Conservation (phyloP, 495 filamentous ascomycete species). For the Monascus purpureus region DNA sequence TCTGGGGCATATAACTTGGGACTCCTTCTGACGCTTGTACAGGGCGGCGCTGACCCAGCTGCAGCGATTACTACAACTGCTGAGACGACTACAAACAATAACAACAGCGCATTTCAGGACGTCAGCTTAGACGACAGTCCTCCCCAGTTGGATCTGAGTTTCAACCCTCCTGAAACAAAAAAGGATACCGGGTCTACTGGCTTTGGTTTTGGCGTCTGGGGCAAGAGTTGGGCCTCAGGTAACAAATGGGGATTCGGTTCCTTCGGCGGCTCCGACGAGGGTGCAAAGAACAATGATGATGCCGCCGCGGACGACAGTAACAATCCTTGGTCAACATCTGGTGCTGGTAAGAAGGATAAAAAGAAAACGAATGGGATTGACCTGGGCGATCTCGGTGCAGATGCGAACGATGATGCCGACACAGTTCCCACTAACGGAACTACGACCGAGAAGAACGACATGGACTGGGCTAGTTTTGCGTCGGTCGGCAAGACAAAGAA, state of each 20-base stretch:
- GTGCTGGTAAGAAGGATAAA: slow-evolving; percentile 23
- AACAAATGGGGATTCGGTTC: slow-evolving; percentile 21
- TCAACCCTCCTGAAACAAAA: slow-evolving; percentile 20
- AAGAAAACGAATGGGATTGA: slow-evolving; percentile 27
- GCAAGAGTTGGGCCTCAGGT: slow-evolving; percentile 25
- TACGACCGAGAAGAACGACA: slow-evolving; percentile 10
- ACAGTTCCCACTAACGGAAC: slow-evolving; percentile 2
- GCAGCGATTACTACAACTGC: slow-evolving; percentile 1
- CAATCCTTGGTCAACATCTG: slow-evolving; percentile 26
- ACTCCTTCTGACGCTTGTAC: neutral
- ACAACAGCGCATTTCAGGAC: slow-evolving; percentile 23
- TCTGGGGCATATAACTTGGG: too few relatives aligned
- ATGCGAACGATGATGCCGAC: neutral
- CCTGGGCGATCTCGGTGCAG: slow-evolving; percentile 28
- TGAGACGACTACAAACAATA: slow-evolving; percentile 13
- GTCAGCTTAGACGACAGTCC: slow-evolving; percentile 26
- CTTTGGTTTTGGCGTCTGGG: slow-evolving; percentile 34
- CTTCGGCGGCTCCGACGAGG: slow-evolving; percentile 12
- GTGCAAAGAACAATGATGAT: slow-evolving; percentile 19
- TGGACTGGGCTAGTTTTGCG: slow-evolving; percentile 7
- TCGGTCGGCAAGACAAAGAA: slow-evolving; percentile 13
- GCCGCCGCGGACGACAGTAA: slow-evolving; percentile 7
- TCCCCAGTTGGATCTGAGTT: slow-evolving; percentile 32
- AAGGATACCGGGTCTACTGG: slow-evolving; percentile 19
- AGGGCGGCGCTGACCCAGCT: slow-evolving; percentile 7